Evolutionary conservation across 2,329 filamentous ascomycete genomes (phyloP), one percentile per base, ranked within the genome.

Genomic region (Ophiostoma perfectum): DNA sequence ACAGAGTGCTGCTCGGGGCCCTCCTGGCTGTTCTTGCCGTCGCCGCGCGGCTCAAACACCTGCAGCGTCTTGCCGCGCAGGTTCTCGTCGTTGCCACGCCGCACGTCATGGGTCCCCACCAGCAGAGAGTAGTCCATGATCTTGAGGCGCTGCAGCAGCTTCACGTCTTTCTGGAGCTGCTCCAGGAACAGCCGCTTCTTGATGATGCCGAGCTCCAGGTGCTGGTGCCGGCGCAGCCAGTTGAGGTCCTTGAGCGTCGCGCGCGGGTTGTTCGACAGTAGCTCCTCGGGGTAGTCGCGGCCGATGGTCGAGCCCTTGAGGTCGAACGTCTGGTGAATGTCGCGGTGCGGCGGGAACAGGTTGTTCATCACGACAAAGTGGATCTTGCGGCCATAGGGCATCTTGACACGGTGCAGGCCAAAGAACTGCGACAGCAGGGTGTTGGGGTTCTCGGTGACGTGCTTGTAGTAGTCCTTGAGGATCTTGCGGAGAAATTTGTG

Each of bases 331-430:
- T 92, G 88, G 80, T 99, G 95, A 70, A 99, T 98, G 78, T 99
- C 95, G 73, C 94, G 88, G 80, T 99, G 95, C 6, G 95, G 94
- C 12, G 95, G 95, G 76, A 99, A 99, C 16, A 99, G 85, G 78
- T 99, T 99, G 82, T 99, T 99, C 95, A 99, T 99, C 76, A 99
- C 93, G 70, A 99, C 95, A 74, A 99, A 99, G 79, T 99, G 95
- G 68, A 98, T 97, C 81, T 99, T 99, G 76, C 94, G 90, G 71
- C 95, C 95, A 77, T 97, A 98, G 0, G 94, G 93, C 82, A 97
- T 96, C 84, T 99, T 99, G 75, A 99, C 95, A 70, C 95, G 89
- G 79, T 99, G 95, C 18, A 99, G 83, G 65, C 95, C 95, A 76
- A 98, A 99, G 76, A 99, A 99, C 75, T 99, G 95, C 27, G 94